A percentile compares a stretch with the other conserved stretches of the same genome.
Evolutionary conservation across 176 grass and related monocot species (phyloP).

Genomic region (Oryza glumipatula): DNA sequence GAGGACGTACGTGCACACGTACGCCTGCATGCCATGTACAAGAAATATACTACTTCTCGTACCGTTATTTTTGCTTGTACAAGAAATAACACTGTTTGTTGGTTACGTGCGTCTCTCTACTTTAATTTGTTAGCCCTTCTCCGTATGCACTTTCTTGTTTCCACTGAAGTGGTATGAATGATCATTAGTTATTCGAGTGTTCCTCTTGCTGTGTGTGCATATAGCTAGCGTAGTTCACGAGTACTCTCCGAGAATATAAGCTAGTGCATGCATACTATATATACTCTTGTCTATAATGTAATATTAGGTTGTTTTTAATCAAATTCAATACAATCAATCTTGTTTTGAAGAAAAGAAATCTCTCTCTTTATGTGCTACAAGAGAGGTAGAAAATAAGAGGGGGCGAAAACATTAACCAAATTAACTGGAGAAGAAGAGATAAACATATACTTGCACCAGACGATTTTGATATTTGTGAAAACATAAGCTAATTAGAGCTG

Average conservation of each 20-base stretch:
- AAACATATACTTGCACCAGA: too few relatives aligned
- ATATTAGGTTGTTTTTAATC: too few relatives aligned
- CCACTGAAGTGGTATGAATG: not conserved
- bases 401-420: too few relatives aligned
- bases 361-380: too few relatives aligned
- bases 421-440: too few relatives aligned
- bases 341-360: too few relatives aligned
- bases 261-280: too few relatives aligned
- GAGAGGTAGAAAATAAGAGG: too few relatives aligned
- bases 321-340: too few relatives aligned
- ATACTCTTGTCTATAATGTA: too few relatives aligned
- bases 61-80: not conserved
- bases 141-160: not conserved
- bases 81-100: not conserved
- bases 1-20: not conserved
- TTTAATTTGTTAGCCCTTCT: not conserved
- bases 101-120: not conserved
- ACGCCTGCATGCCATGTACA: not conserved
- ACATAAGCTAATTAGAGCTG: not conserved
- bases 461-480: not conserved
- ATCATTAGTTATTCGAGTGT: not conserved
- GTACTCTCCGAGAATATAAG: too few relatives aligned
- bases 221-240: not conserved
- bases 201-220: not conserved
- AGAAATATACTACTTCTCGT: not conserved